These are phyloP conservation scores for Phytophthora sp. DNA, from an alignment of 352 stramenopile genomes.

Conservation along the genomic window DNA sequence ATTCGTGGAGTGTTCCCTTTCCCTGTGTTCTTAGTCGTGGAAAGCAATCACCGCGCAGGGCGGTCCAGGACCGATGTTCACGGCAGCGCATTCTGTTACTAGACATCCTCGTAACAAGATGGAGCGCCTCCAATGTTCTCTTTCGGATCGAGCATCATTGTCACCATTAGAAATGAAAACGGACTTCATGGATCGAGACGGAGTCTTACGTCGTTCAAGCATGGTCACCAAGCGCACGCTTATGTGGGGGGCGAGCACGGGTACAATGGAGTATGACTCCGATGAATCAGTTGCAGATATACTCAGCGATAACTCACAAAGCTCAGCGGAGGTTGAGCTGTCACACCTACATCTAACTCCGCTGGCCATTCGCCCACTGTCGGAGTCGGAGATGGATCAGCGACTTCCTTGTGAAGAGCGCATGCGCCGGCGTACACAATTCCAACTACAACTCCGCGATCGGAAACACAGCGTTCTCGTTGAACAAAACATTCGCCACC, in stretches of 20 bases:
- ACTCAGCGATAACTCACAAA: background rate
- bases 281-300: too few species aligned
- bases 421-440: conserved; percentile 25
- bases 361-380: background rate
- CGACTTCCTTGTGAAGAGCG: conserved; percentile 1
- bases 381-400: conserved; percentile 1
- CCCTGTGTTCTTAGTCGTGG: background rate
- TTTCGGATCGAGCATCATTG: background rate
- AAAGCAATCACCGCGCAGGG: too few species aligned
- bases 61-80: too few species aligned
- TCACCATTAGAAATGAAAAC: conserved; percentile 24
- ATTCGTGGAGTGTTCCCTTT: background rate
- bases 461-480: conserved; percentile 34
- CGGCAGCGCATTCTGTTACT: background rate
- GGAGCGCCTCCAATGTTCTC: background rate
- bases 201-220: conserved; percentile 39
- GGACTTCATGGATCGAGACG: conserved; percentile 44
- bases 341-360: background rate
- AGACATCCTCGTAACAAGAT: background rate
- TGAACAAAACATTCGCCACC: conserved; percentile 13
- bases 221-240: conserved; percentile 22
- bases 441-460: conserved; percentile 25
- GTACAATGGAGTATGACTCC: conserved; percentile 3
- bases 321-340: background rate
- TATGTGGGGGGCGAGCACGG: conserved; percentile 20